Percentiles rank a stretch among this genome's conserved stretches.
Conservation (phyloP, 495 filamentous ascomycete genomes). For the Physcia stellaris region DNA sequence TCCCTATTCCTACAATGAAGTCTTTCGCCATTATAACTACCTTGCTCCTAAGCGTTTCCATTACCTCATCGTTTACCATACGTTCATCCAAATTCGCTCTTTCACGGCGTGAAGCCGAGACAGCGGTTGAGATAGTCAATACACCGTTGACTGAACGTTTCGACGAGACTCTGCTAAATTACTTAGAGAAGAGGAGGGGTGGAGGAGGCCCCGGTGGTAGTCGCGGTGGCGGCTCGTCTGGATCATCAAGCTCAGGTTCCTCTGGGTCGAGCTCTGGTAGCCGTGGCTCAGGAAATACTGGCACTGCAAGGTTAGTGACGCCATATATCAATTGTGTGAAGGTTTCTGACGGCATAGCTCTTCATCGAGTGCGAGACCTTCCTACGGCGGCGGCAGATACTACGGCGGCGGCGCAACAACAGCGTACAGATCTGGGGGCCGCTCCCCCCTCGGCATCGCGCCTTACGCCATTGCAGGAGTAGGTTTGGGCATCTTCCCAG, state of each 20-base stretch:
- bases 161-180: slow-evolving; percentile 10
- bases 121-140: slow-evolving; percentile 13
- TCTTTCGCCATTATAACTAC: neutral
- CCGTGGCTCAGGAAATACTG: slow-evolving; percentile 12
- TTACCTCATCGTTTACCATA: slow-evolving; percentile 10
- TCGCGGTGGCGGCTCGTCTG: slow-evolving; percentile 18
- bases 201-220: slow-evolving; percentile 28
- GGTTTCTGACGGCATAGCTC: no score
- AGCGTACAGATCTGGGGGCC: slow-evolving; percentile 52
- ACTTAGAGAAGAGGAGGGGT: slow-evolving; percentile 34
- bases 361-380: slow-evolving; percentile 48
- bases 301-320: slow-evolving; percentile 11
- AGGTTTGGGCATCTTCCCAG: slow-evolving; percentile 41
- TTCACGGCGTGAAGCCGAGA: slow-evolving; percentile 10
- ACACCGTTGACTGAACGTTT: slow-evolving; percentile 3
- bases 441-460: slow-evolving; percentile 41
- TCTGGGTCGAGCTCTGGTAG: slow-evolving; percentile 14
- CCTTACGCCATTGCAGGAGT: slow-evolving; percentile 44
- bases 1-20: slow-evolving; percentile 5
- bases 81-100: slow-evolving; percentile 1
- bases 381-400: slow-evolving; percentile 53
- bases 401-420: slow-evolving; percentile 64
- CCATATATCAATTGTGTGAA: slow-evolving; percentile 10
- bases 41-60: slow-evolving; percentile 4
- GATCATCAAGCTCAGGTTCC: slow-evolving; percentile 16